phyloP scores from a whole-genome alignment of 352 stramenopile genomes.

The Phytophthora pseudosyringae region DNA sequence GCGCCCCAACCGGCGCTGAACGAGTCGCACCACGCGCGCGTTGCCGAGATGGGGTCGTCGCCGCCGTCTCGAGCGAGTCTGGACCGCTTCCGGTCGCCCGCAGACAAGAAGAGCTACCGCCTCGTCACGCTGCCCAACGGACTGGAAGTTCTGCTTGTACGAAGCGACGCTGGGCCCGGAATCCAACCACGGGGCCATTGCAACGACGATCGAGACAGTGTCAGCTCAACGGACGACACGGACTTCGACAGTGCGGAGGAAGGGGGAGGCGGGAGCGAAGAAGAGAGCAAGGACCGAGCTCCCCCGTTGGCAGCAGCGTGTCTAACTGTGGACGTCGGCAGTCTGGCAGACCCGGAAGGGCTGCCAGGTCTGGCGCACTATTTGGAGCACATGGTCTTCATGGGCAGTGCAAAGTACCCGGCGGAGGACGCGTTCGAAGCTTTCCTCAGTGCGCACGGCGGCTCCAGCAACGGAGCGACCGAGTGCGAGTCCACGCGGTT shows the following conservation, averaged over 20 bases:
- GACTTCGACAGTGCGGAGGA: conserved; percentile 25
- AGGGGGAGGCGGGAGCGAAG: conserved; percentile 13
- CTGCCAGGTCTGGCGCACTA: conserved; percentile 82
- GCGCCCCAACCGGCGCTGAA: background rate
- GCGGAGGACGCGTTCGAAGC: conserved; percentile 92
- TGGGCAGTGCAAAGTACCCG: conserved; percentile 92
- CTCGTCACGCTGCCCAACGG: conserved; percentile 72
- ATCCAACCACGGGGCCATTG: background rate
- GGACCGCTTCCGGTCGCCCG: conserved; percentile 58
- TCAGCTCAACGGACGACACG: conserved; percentile 22
- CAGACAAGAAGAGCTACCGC: conserved; percentile 78
- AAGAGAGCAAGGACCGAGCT: conserved; percentile 13
- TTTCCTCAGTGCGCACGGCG: conserved; percentile 88
- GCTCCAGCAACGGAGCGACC: conserved; percentile 91
- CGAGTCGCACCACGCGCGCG: background rate
- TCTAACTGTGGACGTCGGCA: conserved; percentile 64
- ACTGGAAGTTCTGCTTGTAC: conserved; percentile 67
- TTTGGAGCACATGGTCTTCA: conserved; percentile 95
- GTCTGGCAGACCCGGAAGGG: conserved; percentile 59
- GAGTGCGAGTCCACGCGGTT: conserved; percentile 92
- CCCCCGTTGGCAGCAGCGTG: conserved; percentile 54
- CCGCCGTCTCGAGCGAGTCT: conserved; percentile 32
- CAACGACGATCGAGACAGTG: conserved; percentile 1
- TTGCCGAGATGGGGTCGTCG: conserved; percentile 9
- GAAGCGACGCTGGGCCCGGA: conserved; percentile 36